A percentile compares a stretch with the other conserved stretches of the same genome.
phyloP scores from a whole-genome alignment of 108 stramenopile species.

The Ochromonas danica region DNA sequence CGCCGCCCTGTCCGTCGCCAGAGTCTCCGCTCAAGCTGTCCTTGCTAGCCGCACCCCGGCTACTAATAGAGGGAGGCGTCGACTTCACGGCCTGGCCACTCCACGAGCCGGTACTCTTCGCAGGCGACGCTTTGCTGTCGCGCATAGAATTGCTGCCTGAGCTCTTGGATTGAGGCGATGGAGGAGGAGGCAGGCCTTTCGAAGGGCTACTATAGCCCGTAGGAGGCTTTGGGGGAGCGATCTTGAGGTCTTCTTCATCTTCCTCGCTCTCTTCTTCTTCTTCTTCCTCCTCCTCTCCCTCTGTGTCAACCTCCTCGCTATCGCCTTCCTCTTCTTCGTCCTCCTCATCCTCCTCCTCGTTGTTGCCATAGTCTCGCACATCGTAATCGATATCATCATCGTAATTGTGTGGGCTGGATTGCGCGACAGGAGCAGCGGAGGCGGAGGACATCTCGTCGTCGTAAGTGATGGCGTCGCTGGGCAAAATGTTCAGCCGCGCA shows the following conservation, averaged over 20 bases:
- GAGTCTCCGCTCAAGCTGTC: no score
- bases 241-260: conserved; percentile 1
- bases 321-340: no score
- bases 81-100: not conserved
- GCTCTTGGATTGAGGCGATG: no score
- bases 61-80: not conserved
- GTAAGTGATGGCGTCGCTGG: not conserved
- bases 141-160: no score
- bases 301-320: not conserved
- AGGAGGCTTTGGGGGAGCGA: no score
- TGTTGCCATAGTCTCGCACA: not conserved
- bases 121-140: not conserved
- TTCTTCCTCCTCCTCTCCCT: conserved; percentile 20
- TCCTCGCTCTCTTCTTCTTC: not conserved
- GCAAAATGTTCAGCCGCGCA: conserved; percentile 6
- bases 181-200: no score
- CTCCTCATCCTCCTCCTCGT: conserved; percentile 11
- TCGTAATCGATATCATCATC: conserved; percentile 6
- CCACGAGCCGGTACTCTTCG: not conserved
- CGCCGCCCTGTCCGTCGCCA: conserved; percentile 1
- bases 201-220: no score
- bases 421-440: not conserved
- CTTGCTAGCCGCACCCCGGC: not conserved
- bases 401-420: not conserved
- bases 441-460: not conserved